Evolutionary conservation across 352 stramenopile genomes (phyloP), one percentile per base, ranked within the genome.

Genomic region (Halophytophthora batemanensis): DNA sequence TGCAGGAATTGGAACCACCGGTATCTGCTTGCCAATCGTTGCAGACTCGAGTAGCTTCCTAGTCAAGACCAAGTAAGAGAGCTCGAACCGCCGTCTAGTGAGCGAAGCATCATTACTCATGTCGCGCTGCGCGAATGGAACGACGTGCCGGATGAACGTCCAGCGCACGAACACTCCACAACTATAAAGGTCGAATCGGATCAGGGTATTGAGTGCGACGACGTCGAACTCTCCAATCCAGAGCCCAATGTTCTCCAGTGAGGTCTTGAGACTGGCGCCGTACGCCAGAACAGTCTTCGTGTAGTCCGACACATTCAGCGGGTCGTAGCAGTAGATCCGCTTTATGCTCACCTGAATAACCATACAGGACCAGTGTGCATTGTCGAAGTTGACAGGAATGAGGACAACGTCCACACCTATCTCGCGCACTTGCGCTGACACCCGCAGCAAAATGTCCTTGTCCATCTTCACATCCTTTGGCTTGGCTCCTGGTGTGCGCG

Each of bases 61-160:
- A n/a, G n/a, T n/a, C n/a, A n/a, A n/a, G n/a, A n/a, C n/a, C n/a
- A n/a, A n/a, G n/a, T n/a, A n/a, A n/a, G n/a, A n/a, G n/a, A n/a
- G n/a, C n/a, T n/a, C n/a, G n/a, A n/a, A n/a, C n/a, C n/a, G n/a
- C n/a, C n/a, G n/a, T n/a, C n/a, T n/a, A n/a, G n/a, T n/a, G n/a
- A n/a, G n/a, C n/a, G n/a, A n/a, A n/a, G n/a, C n/a, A n/a, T n/a
- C n/a, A n/a, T n/a, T n/a, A n/a, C n/a, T n/a, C n/a, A n/a, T n/a
- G n/a, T n/a, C n/a, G n/a, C n/a, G n/a, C n/a, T n/a, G n/a, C n/a
- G n/a, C n/a, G n/a, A n/a, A n/a, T n/a, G n/a, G n/a, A n/a, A n/a
- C n/a, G n/a, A n/a, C n/a, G n/a, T n/a, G n/a, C n/a, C n/a, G n/a
- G 6, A 53, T 55, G 17, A 62, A 67, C 44, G 50, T 53, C 42